phyloP scores from a whole-genome alignment of 2,329 filamentous ascomycete genomes.

The Ceratocystis variospora region DNA sequence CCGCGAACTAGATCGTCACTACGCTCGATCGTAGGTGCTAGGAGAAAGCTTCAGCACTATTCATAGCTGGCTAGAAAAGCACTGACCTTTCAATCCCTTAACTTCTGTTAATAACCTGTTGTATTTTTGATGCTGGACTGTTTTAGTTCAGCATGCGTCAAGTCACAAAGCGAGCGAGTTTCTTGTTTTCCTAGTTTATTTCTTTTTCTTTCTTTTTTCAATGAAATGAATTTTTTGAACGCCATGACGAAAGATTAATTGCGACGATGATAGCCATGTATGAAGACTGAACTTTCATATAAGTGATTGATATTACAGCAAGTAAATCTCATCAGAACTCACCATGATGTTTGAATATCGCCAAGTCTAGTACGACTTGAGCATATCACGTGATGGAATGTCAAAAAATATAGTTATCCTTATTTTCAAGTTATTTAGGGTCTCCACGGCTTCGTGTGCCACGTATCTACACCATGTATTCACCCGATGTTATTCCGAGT shows the following conservation, averaged over 20 bases:
- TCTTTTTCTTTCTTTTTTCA: not conserved
- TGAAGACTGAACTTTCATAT: too few relatives aligned
- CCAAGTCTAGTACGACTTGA: too few relatives aligned
- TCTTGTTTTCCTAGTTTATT: constrained; percentile 5
- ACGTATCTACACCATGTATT: too few relatives aligned
- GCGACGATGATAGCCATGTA: not conserved
- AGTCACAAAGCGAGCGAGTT: constrained; percentile 11
- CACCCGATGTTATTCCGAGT: too few relatives aligned
- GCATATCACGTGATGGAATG: too few relatives aligned
- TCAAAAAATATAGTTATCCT: too few relatives aligned
- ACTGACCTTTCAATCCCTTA: not conserved
- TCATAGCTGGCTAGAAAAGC: not conserved
- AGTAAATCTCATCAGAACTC: too few relatives aligned
- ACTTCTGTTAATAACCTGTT: not conserved
- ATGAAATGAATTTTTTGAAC: not conserved
- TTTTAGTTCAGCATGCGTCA: not conserved
- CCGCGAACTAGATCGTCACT: constrained; percentile 30
- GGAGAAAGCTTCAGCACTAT: not conserved
- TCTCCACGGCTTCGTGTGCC: too few relatives aligned
- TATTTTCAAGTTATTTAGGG: too few relatives aligned
- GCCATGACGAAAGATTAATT: not conserved
- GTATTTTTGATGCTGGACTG: not conserved
- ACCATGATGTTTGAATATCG: too few relatives aligned
- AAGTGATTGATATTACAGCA: too few relatives aligned
- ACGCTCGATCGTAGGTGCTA: not conserved